phyloP scores from a whole-genome alignment of 2,329 filamentous ascomycete species.

The Seiridium unicorne region DNA sequence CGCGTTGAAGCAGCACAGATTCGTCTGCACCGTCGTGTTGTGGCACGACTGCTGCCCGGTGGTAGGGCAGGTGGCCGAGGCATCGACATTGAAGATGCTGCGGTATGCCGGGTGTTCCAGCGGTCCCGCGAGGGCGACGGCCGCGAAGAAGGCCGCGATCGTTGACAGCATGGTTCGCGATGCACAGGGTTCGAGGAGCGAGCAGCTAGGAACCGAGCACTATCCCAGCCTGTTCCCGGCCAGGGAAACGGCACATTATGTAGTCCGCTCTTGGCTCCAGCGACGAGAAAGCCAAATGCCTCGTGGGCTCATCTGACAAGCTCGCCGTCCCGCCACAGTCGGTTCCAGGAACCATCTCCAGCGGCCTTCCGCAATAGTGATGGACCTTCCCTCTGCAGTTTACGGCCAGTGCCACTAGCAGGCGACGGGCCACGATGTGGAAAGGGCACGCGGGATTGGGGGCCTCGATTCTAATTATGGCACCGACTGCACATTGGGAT shows the following conservation, averaged over 20 bases:
- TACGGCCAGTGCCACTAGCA: background rate
- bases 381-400: slow-evolving; percentile 4
- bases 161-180: background rate
- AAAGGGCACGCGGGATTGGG: background rate
- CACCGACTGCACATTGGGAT: background rate
- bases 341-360: background rate
- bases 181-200: background rate
- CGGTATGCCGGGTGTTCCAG: background rate
- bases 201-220: background rate
- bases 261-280: background rate
- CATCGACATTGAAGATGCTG: background rate
- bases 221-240: too few relatives aligned
- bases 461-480: slow-evolving; percentile 1
- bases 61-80: background rate
- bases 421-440: background rate
- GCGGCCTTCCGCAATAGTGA: slow-evolving; percentile 2
- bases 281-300: background rate
- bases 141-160: background rate
- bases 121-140: background rate
- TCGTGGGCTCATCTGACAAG: background rate
- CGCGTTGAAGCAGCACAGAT: slow-evolving; percentile 74
- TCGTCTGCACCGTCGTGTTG: slow-evolving; percentile 7
- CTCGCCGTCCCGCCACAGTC: background rate
- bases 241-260: background rate
- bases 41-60: slow-evolving; percentile 5